Percentiles rank a stretch among this genome's conserved stretches.
Evolutionary conservation across 176 grass and related monocot species (phyloP).

Genomic region (Paspalum vaginatum): DNA sequence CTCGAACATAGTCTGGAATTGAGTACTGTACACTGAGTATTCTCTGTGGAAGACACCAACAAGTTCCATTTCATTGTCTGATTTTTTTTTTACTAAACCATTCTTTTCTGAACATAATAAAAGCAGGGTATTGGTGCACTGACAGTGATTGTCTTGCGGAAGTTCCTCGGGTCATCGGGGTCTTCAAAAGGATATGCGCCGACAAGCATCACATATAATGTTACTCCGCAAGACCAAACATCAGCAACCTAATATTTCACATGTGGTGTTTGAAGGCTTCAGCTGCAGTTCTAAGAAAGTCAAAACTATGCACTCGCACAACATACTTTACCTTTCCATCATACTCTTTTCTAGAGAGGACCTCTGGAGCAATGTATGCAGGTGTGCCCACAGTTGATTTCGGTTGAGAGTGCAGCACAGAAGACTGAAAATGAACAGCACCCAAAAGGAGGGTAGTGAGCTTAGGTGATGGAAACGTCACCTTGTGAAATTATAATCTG

Average conservation of each 20-base stretch:
- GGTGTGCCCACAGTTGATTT: slow-evolving; percentile 94
- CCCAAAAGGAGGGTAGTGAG: background rate
- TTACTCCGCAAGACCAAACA: slow-evolving; percentile 95
- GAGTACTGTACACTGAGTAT: slow-evolving; percentile 91
- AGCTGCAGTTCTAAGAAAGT: background rate
- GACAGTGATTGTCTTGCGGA: slow-evolving; percentile 75
- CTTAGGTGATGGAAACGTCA: background rate
- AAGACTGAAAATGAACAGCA: slow-evolving; percentile 59
- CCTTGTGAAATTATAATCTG: background rate
- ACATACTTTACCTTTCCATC: slow-evolving; percentile 75
- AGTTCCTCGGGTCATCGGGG: slow-evolving; percentile 74
- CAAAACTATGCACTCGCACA: background rate
- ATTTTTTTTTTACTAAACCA: background rate
- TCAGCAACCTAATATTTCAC: slow-evolving; percentile 71
- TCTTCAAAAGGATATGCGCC: slow-evolving; percentile 93
- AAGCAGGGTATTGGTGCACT: background rate
- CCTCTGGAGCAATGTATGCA: slow-evolving; percentile 89
- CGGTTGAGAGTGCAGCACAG: slow-evolving; percentile 91
- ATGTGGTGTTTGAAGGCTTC: background rate
- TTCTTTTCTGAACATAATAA: background rate
- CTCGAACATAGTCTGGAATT: slow-evolving; percentile 79
- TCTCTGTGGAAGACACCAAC: slow-evolving; percentile 50
- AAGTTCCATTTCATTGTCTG: background rate
- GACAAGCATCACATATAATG: slow-evolving; percentile 90
- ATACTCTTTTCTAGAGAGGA: slow-evolving; percentile 79